Evolutionary conservation across 2,329 filamentous ascomycete genomes (phyloP), one percentile per base, ranked within the genome.

Genomic region (Neofusicoccum parvum): DNA sequence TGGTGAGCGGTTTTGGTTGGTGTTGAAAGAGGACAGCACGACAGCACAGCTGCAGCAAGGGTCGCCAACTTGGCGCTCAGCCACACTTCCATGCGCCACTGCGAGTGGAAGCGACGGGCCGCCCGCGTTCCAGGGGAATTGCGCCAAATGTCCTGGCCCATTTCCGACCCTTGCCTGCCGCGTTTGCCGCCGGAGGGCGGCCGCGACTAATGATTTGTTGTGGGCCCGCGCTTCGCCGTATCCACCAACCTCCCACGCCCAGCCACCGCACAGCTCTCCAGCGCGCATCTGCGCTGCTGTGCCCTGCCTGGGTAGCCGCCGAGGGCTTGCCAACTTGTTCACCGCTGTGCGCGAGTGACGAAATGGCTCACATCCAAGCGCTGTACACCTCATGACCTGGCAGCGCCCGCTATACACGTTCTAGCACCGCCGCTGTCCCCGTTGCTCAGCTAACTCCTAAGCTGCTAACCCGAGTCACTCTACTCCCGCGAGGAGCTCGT

Each of bases 401-500:
- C 54, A 59, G 34, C 50, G 49, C 17, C 12, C 37, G 34, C 39
- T 37, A 20, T 43, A 49, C 36, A n/a, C 41, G 39, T 23, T 59
- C 46, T 17, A 49, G 46, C 46, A 23, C 23, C 27, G 15, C 45
- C 54, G 39, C 39, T 46, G 45, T 32, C 39, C 27, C 54, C 41
- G 14, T 59, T 37, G 39, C 41, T 56, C 53, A 56, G 39, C 54
- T 59, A 56, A 32, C 53, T 36, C 39, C 54, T 20, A 45, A 45
- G 12, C 56, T 60, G 56, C 56, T 60, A 60, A 60, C 56, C 41
- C 43, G 20, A 39, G 43, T 48, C 27, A 45, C 14, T 4, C 15
- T 45, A 5, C 43, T 17, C 68, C 71, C 49, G 70, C 54, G 63
- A 68, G 5, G 69, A 70, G 60, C 64, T 70, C 34, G 68, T 66